Evolutionary conservation across 441 rosid species (phyloP), one percentile per base, ranked within the genome.

Genomic region (Iberis amara): DNA sequence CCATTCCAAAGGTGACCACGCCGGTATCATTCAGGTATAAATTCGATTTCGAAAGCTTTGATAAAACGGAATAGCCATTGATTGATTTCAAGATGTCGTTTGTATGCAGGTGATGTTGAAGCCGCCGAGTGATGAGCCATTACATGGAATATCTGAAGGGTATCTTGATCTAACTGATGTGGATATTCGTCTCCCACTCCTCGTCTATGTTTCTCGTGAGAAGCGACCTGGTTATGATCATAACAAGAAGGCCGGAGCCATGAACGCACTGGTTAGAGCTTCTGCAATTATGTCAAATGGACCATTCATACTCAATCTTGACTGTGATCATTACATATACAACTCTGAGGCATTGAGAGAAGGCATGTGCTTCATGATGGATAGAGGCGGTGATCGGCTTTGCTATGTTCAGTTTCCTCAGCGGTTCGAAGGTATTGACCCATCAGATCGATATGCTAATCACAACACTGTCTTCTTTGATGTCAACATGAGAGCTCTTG

Each of bases 311-410:
- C 82, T 85, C 59, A 85, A 85, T 71, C 90, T 85, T 38, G 94
- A 85, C 56, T 85, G 94, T 48, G 94, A 85, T 45, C 94, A 85
- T 70, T 85, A 85, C 57, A 82, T 85, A 61, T 85, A 82, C 76
- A 82, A 85, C 68, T 85, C 90, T 18, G 76, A 70, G 70, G 88
- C 90, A 5, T 32, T 85, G 76, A 79, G 86, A 53, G 95, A 85
- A 73, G 95, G 95, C 47, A 85, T 82, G 88, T 85, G 95, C 73
- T 85, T 85, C 74, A 85, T 85, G 95, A 80, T 85, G 90, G 95
- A 85, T 55, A 65, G 88, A 55, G 95, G 95, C 41, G 95, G 95
- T 10, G 95, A 85, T 31, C 81, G 90, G 18, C 30, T 85, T 41
- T 82, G 90, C 74, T 86, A 86, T 57, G 82, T 86, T 33, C 95